Evolutionary conservation across 768 basidiomycete genomes (phyloP), one percentile per base, ranked within the genome.

Genomic region (Panaeolus cyanescens): DNA sequence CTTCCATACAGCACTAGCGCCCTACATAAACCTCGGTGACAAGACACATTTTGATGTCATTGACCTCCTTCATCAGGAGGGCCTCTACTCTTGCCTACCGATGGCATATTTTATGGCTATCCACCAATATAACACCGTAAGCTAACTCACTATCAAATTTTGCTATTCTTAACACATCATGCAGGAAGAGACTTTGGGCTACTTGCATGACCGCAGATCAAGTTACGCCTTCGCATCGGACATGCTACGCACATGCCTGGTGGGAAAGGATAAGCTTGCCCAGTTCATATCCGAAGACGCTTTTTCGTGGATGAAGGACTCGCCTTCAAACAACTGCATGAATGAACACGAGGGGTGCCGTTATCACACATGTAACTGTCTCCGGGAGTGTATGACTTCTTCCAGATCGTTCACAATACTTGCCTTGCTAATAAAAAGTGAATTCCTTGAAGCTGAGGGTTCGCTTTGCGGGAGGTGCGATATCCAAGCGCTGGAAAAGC

Each of bases 51-150:
- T 50, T 28, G 54, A 61, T 33, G 34, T 61, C n/a, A 34, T 61
- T 19, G 45, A 53, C 8, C 55, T 61, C 10, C 37, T 55, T 13
- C 13, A 56, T 8, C 36, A 61, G n/a, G 32, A 56, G n/a, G 55
- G 55, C 8, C 32, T 61, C n/a, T 20, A n/a, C 4, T 61, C 60
- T 28, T 56, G 37, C 32, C n/a, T 61, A 7, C 60, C 60, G 6
- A 19, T 19, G 9, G 60, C 60, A n/a, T 61, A 56, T 25, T 61
- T 10, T 28, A 10, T 31, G 3, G 33, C 42, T 20, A 34, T 42
- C 15, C 8, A 19, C 12, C 12, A 13, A 3, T 37, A n/a, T 37
- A n/a, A 37, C n/a, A 37, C 36, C n/a, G 36, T 37, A n/a, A 37
- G 36, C n/a, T n/a, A n/a, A n/a, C n/a, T n/a, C n/a, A n/a, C n/a